These are phyloP conservation scores for Pouteria glomerata DNA, from an alignment of 148 eudicot genomes.

Conservation along the genomic window DNA sequence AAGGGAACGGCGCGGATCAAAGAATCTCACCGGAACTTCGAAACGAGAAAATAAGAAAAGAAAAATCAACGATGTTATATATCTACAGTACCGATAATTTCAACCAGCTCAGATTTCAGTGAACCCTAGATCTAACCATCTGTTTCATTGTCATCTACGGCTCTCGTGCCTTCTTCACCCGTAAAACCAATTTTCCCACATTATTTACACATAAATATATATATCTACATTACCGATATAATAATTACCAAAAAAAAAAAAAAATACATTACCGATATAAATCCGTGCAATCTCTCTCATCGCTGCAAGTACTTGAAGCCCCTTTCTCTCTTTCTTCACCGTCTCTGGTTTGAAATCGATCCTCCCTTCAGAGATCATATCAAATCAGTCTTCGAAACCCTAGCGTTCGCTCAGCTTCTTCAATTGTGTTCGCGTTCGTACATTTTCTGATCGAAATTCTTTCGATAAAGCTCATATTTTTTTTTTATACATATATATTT, in stretches of 20 bases:
- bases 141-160: background rate
- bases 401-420: background rate
- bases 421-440: background rate
- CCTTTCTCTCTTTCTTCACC: background rate
- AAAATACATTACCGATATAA: background rate
- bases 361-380: slow-evolving; percentile 1
- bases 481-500: background rate
- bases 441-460: background rate
- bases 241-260: no score
- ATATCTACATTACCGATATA: no score
- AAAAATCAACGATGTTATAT: no score
- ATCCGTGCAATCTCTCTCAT: background rate
- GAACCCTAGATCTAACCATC: background rate
- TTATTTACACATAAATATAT: background rate
- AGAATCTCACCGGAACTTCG: no score
- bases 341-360: background rate
- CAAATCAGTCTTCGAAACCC: background rate
- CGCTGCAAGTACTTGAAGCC: slow-evolving; percentile 7
- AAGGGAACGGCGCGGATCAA: no score
- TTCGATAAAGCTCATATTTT: background rate
- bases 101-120: background rate
- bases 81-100: no score
- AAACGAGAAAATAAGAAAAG: no score
- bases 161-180: background rate
- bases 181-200: background rate